Conservation (phyloP, 148 eudicot genomes). For the Rhododendron mucronatum region DNA sequence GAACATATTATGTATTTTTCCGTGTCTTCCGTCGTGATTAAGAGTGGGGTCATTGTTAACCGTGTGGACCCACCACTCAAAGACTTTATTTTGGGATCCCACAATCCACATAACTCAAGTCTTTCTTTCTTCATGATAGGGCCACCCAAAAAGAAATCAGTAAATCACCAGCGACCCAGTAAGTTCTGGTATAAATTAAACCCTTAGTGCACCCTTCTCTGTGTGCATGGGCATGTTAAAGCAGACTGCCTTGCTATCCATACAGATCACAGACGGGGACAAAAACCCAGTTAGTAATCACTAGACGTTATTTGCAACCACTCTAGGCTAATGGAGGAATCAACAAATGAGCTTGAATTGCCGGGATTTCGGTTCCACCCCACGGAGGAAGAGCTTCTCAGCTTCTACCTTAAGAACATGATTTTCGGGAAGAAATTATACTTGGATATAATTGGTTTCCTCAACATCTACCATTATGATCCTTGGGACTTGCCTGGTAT, state of each 20-base stretch:
- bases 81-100: neutral
- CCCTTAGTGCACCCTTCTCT: neutral
- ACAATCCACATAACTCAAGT: neutral
- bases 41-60: neutral
- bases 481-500: slow-evolving; percentile 81
- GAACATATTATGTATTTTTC: neutral
- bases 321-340: slow-evolving; percentile 32
- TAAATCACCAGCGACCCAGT: neutral
- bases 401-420: slow-evolving; percentile 63
- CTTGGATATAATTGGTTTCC: slow-evolving; percentile 47
- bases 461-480: slow-evolving; percentile 64
- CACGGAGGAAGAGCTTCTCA: slow-evolving; percentile 73
- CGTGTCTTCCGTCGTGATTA: neutral
- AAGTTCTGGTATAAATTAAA: slow-evolving; percentile 1
- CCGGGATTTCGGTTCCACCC: slow-evolving; percentile 93
- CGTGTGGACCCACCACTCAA: slow-evolving; percentile 17
- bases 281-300: neutral
- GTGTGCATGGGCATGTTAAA: neutral
- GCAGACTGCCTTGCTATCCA: neutral
- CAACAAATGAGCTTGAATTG: slow-evolving; percentile 31
- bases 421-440: slow-evolving; percentile 38
- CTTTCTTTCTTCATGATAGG: neutral
- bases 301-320: neutral
- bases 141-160: neutral
- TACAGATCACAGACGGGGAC: neutral